phyloP scores from a whole-genome alignment of 2,329 filamentous ascomycete species.

The Apiospora koreana region DNA sequence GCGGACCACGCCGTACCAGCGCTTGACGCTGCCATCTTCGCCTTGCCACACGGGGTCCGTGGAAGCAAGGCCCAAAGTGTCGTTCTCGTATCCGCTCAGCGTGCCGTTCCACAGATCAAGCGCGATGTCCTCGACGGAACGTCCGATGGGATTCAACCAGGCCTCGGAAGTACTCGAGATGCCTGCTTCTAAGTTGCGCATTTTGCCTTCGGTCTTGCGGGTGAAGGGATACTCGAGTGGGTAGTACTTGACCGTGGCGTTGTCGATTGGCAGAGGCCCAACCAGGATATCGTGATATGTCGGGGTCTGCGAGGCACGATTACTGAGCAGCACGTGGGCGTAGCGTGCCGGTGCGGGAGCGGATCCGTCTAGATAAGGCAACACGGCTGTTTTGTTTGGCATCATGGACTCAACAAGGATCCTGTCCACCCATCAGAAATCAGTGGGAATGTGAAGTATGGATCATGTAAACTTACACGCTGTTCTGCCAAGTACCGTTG shows the following conservation, averaged over 20 bases:
- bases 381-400: slow-evolving; percentile 51
- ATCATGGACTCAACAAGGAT: slow-evolving; percentile 39
- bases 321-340: slow-evolving; percentile 45
- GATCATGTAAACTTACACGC: slow-evolving; percentile 26
- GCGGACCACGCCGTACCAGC: slow-evolving; percentile 50
- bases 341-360: slow-evolving; percentile 39
- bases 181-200: slow-evolving; percentile 42
- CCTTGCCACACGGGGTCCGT: slow-evolving; percentile 45
- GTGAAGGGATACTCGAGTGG: slow-evolving; percentile 41
- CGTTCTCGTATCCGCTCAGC: slow-evolving; percentile 39
- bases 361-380: slow-evolving; percentile 44
- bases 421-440: slow-evolving; percentile 13
- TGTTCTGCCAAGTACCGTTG: slow-evolving; percentile 39
- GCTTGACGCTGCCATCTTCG: slow-evolving; percentile 38
- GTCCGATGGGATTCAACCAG: slow-evolving; percentile 38
- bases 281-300: slow-evolving; percentile 47
- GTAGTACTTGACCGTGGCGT: slow-evolving; percentile 37
- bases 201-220: slow-evolving; percentile 37
- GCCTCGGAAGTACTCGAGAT: slow-evolving; percentile 27
- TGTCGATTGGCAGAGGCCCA: slow-evolving; percentile 47
- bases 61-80: slow-evolving; percentile 41
- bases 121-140: slow-evolving; percentile 40
- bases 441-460: background rate
- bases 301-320: slow-evolving; percentile 38
- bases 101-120: slow-evolving; percentile 45